Conservation (phyloP, 2,329 filamentous ascomycete genomes). For the Uncinocarpus reesii region DNA sequence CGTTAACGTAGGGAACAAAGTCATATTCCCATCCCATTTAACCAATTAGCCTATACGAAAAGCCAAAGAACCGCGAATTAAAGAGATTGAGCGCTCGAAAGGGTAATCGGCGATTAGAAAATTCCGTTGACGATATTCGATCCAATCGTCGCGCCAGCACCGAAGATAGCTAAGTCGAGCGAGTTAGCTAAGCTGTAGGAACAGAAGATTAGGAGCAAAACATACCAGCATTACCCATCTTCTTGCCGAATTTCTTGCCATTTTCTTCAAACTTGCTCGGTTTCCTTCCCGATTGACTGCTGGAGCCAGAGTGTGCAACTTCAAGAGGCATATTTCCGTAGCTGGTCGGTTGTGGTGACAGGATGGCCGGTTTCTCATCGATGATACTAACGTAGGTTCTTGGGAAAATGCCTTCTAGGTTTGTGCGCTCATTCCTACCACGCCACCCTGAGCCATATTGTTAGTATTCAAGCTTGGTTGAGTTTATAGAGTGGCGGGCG, state of each 20-base stretch:
- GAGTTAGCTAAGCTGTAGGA: conserved; percentile 2
- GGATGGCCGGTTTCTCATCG: conserved; percentile 48
- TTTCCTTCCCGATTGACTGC: conserved; percentile 34
- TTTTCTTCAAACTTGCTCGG: conserved; percentile 58
- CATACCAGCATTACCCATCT: conserved; percentile 60
- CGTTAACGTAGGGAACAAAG: not conserved
- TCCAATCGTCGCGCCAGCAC: conserved; percentile 83
- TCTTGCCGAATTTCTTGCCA: conserved; percentile 95
- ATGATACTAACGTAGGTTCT: conserved; percentile 69
- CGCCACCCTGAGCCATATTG: conserved; percentile 53
- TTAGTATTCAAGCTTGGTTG: not conserved
- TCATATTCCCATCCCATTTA: not conserved
- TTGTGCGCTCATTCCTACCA: conserved; percentile 73
- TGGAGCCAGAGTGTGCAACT: conserved; percentile 50
- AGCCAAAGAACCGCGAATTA: not conserved
- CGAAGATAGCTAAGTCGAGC: conserved; percentile 65
- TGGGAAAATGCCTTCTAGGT: conserved; percentile 88
- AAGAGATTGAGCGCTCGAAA: not conserved
- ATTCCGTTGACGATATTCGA: conserved; percentile 84
- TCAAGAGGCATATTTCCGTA: conserved; percentile 63
- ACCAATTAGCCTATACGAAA: not conserved
- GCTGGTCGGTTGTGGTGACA: conserved; percentile 33
- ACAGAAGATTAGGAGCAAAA: conserved; percentile 13
- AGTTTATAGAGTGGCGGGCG: not conserved
- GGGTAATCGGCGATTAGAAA: conserved; percentile 48